A percentile compares a stretch with the other conserved stretches of the same genome.
These are phyloP conservation scores for Haplographium delicatum DNA, from an alignment of 495 filamentous ascomycete species.

Conservation along the genomic window DNA sequence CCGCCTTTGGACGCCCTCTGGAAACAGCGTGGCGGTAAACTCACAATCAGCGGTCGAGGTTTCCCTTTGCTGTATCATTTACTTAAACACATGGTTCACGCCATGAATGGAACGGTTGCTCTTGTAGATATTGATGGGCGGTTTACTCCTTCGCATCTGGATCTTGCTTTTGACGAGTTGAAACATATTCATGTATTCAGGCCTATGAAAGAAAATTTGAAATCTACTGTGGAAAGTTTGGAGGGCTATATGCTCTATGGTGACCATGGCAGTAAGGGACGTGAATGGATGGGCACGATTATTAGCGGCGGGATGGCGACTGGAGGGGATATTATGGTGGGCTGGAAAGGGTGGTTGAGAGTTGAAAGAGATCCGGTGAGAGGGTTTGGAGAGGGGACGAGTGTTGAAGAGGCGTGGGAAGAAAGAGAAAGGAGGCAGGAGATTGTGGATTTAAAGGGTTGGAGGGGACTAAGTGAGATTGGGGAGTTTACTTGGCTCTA, in stretches of 20 bases:
- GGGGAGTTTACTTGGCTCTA: constrained; percentile 28
- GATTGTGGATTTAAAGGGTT: constrained; percentile 32
- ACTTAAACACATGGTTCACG: constrained; percentile 37
- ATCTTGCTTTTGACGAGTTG: constrained; percentile 35
- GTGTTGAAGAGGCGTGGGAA: constrained; percentile 47
- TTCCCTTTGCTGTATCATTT: constrained; percentile 59
- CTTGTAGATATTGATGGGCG: constrained; percentile 65
- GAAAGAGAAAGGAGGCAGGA: constrained; percentile 43
- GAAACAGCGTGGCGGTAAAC: constrained; percentile 31
- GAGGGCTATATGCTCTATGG: constrained; percentile 46
- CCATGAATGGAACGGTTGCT: constrained; percentile 56
- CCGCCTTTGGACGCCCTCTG: constrained; percentile 38
- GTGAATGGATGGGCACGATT: constrained; percentile 46
- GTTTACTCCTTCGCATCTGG: constrained; percentile 56
- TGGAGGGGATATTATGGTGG: constrained; percentile 30
- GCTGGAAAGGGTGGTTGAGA: constrained; percentile 44
- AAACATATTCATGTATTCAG: constrained; percentile 17
- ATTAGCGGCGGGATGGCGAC: constrained; percentile 37
- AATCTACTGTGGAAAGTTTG: constrained; percentile 29
- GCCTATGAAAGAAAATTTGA: constrained; percentile 14
- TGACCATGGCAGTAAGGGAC: constrained; percentile 33
- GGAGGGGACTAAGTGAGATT: constrained; percentile 30
- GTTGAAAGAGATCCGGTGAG: constrained; percentile 32
- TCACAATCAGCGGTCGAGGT: constrained; percentile 45
- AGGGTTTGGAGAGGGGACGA: constrained; percentile 48